Evolutionary conservation across 805 yeast genomes (phyloP), one percentile per base, ranked within the genome.

Genomic region (Lipomyces spencermartinsiae): DNA sequence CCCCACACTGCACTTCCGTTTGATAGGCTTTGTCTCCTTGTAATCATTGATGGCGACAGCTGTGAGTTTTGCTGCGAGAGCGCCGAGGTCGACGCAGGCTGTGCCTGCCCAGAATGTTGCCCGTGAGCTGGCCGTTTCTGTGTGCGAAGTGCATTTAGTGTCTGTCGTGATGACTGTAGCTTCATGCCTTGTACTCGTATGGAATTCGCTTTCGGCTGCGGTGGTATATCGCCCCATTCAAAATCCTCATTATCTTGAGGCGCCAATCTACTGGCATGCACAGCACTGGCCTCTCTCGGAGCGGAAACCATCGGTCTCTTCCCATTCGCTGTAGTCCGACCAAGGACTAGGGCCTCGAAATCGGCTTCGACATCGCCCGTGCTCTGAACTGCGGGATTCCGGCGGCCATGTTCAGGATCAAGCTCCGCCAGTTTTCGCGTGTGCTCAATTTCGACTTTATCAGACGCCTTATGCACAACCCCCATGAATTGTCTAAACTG

Each of bases 391-490:
- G 10, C 22, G 16, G 29, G 7, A 14, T 16, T 39, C 12, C 10
- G 29, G 10, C 33, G 22, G 12, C 59, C 51, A 9, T 58, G 55
- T 2, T 65, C 61, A 14, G 64, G 65, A 62, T 65, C 61, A 57
- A 64, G 29, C 34, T 64, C 71, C 5, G 51, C 61, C 2, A 83
- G 73, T 62, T 77, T 80, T 43, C 76, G 74, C 46, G 78, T 62
- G 56, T 84, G 87, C 54, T 77, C 77, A 14, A 71, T 71, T 74
- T 86, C 88, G n/a, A 87, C 80, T 12, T 76, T 76, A 29, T 73
- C 77, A 0, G 86, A 76, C 19, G 85, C 79, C 19, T 74, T 76
- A 57, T 83, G 82, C 19, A 86, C 82, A 0, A 78, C 77, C 1
- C 73, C 75, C 59, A 79, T 78, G 65, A 81, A 83, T 22, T 73